Base-by-base conservation (phyloP, 2,329 filamentous ascomycete genomes). In the Malbranchea cinnamomea region DNA sequence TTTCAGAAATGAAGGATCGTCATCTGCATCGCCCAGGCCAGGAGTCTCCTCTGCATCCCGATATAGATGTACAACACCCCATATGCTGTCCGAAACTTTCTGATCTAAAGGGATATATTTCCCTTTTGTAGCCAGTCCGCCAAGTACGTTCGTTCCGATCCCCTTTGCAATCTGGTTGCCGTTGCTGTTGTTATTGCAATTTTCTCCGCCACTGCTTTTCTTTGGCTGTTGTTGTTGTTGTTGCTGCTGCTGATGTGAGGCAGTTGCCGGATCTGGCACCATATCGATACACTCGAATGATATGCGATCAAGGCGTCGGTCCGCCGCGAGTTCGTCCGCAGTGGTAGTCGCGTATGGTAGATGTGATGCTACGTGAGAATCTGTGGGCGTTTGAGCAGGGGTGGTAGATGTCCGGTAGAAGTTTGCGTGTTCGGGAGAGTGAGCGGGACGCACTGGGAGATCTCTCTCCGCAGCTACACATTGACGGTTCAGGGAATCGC, bases 41-140 rank as follows among this genome's bases (percentile, higher is more conserved):
- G 71, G 62, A 1, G 75, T 77, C 51, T 91, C 80, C 35, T 83
- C 71, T 2, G 70, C 71, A 53, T 95, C 87, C 6, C 85, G 72
- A 52, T 94, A 98, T 16, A 98, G 68, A 52, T 94, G 89, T 2
- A 98, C 84, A 9, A 95, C 73, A 1, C 89, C 89, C 78, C 83
- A 94, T 23, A 83, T 81, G 2, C 84, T 65, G 36, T 92, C 78
- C 1, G 82, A 83, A 32, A 78, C 72, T 36, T 67, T 65, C 10
- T 73, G 69, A 33, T 77, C 69, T 1, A 87, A 63, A 1, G 79
- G 74, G 12, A 81, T 60, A 48, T 78, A 92, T 38, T 71, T 67
- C 4, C 82, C 89, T 51, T 85, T 93, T 1, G 85, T 92, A 35
- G 81, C 76, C 29, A 78, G 71, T 4, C 79, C 81, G 4, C 71